A percentile compares a stretch with the other conserved stretches of the same genome.
phyloP scores from a whole-genome alignment of 2,329 filamentous ascomycete genomes.

The Geosmithia putterillii region DNA sequence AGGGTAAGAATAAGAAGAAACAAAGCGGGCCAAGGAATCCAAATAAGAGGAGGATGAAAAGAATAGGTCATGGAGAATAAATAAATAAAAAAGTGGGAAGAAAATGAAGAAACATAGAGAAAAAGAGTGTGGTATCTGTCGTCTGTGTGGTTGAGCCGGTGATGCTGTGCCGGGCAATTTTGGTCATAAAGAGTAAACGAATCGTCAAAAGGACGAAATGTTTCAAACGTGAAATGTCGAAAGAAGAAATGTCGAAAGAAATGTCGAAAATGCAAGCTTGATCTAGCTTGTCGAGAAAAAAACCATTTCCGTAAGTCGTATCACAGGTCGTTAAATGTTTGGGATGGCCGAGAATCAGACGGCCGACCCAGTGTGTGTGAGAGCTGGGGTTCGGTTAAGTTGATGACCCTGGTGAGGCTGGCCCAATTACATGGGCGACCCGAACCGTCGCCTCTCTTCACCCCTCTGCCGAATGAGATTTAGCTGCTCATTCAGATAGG shows the following conservation, averaged over 20 bases:
- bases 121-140: neutral
- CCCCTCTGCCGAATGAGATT: conserved; percentile 38
- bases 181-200: no score
- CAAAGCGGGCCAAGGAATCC: neutral
- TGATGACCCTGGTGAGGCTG: no score
- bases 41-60: neutral
- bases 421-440: conserved; percentile 36
- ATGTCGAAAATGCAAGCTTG: neutral
- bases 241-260: conserved; percentile 3
- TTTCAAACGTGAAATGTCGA: conserved; percentile 1
- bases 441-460: conserved; percentile 27
- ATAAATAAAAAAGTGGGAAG: neutral
- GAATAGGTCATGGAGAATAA: conserved; percentile 7
- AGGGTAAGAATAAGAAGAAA: neutral
- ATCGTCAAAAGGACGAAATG: no score
- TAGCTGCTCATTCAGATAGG: conserved; percentile 46
- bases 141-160: neutral
- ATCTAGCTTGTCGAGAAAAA: no score
- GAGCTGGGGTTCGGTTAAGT: no score
- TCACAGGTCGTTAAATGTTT: neutral
- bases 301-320: no score
- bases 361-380: neutral
- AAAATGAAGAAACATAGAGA: conserved; percentile 1
- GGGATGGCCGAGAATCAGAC: neutral
- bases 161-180: neutral